These are phyloP conservation scores for Nicotiana otophora DNA, from an alignment of 257 asterid species.

Conservation along the genomic window DNA sequence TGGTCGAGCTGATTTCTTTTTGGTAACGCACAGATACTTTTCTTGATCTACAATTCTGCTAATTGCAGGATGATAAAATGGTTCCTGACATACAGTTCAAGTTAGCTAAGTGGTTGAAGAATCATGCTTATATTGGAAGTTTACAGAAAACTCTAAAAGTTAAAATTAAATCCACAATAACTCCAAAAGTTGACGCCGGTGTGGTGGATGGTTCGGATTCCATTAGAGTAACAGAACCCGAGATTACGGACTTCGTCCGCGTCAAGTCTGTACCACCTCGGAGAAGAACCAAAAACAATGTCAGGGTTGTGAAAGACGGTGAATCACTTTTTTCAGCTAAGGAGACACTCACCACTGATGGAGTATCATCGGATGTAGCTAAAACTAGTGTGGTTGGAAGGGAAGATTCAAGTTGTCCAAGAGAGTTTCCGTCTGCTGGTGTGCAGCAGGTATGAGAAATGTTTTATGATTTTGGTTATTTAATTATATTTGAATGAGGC, in stretches of 20 bases:
- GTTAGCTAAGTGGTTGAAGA: slow-evolving; percentile 67
- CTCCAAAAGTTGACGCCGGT: slow-evolving; percentile 37
- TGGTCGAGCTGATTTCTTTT: neutral
- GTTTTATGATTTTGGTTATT: slow-evolving; percentile 4
- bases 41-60: neutral
- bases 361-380: slow-evolving; percentile 22
- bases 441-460: slow-evolving; percentile 44
- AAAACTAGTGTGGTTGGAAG: slow-evolving; percentile 26
- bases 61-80: slow-evolving; percentile 55
- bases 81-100: slow-evolving; percentile 53
- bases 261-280: slow-evolving; percentile 75
- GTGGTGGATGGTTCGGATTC: slow-evolving; percentile 38
- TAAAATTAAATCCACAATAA: slow-evolving; percentile 34
- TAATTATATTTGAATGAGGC: neutral
- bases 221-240: slow-evolving; percentile 44
- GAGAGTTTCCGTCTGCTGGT: slow-evolving; percentile 31
- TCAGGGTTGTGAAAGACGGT: slow-evolving; percentile 41
- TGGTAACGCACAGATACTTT: neutral
- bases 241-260: slow-evolving; percentile 48
- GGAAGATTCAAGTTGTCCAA: slow-evolving; percentile 36
- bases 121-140: slow-evolving; percentile 51
- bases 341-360: slow-evolving; percentile 29
- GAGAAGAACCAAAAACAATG: slow-evolving; percentile 68
- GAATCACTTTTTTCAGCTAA: slow-evolving; percentile 22
- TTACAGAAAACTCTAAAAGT: slow-evolving; percentile 46